Evolutionary conservation across 805 yeast species (phyloP).

Genomic region (Candida railenensis): DNA sequence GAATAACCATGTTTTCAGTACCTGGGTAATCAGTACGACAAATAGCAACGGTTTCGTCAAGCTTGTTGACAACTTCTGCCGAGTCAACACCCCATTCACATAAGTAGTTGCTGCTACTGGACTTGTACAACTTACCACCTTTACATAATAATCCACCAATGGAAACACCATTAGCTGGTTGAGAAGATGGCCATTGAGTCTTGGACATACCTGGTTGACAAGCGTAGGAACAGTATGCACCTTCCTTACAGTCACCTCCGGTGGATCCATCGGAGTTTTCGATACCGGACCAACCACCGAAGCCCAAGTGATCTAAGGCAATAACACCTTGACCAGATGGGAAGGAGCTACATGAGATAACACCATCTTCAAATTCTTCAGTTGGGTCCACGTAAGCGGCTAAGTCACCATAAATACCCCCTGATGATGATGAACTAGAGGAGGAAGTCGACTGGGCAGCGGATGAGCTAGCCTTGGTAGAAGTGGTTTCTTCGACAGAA

Average conservation of each 20-base stretch:
- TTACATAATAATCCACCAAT: constrained; percentile 71
- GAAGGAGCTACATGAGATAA: constrained; percentile 62
- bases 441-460: constrained; percentile 28
- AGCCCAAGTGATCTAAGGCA: constrained; percentile 39
- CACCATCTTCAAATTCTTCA: constrained; percentile 65
- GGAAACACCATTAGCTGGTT: constrained; percentile 67
- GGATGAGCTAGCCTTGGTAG: constrained; percentile 19
- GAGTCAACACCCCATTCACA: constrained; percentile 65
- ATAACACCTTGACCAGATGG: constrained; percentile 77
- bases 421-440: constrained; percentile 17
- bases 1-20: constrained; percentile 76
- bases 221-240: constrained; percentile 73
- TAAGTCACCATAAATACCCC: constrained; percentile 51
- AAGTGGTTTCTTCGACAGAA: constrained; percentile 6
- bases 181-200: constrained; percentile 73
- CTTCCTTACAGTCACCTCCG: constrained; percentile 53
- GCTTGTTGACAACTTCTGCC: constrained; percentile 53
- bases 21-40: constrained; percentile 84
- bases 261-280: constrained; percentile 51
- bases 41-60: constrained; percentile 55
- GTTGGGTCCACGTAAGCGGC: constrained; percentile 48
- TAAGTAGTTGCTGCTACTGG: constrained; percentile 51
- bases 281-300: constrained; percentile 46
- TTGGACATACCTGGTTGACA: constrained; percentile 80
- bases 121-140: constrained; percentile 59